These are phyloP conservation scores for Orbilia brochopaga DNA, from an alignment of 2,329 filamentous ascomycete species.

Conservation along the genomic window DNA sequence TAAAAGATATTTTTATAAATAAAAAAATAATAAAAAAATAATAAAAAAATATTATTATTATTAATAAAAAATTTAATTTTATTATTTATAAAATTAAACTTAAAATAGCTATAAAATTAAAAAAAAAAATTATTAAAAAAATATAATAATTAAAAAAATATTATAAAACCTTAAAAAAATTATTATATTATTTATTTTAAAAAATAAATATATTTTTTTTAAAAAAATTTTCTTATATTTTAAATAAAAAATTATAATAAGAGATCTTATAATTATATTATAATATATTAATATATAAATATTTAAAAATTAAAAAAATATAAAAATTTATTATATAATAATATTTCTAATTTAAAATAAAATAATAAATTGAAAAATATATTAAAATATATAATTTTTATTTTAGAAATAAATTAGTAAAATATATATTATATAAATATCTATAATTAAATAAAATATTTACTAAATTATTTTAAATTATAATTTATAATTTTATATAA, in stretches of 20 bases:
- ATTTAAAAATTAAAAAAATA: neutral
- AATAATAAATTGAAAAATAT: neutral
- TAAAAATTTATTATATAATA: neutral
- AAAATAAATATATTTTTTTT: slow-evolving; percentile 1
- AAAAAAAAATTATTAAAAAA: neutral
- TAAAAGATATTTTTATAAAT: neutral
- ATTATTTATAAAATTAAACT: slow-evolving; percentile 5
- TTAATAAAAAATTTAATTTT: slow-evolving; percentile 2
- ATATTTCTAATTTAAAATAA: slow-evolving; percentile 1
- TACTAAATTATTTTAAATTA: neutral
- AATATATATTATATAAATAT: neutral
- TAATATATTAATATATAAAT: neutral
- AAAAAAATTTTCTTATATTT: neutral
- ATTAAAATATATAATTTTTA: neutral
- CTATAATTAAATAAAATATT: neutral
- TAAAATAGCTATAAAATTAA: neutral
- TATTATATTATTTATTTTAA: neutral
- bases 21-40: neutral
- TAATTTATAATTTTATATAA: slow-evolving; percentile 11
- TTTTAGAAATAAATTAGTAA: slow-evolving; percentile 1
- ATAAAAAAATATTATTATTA: slow-evolving; percentile 10
- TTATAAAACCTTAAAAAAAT: neutral
- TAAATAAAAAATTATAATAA: neutral
- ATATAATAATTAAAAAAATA: slow-evolving; percentile 2
- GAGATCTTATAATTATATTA: neutral